Conservation (phyloP, 345 rosid genomes). For the Dipteronia sinensis region DNA sequence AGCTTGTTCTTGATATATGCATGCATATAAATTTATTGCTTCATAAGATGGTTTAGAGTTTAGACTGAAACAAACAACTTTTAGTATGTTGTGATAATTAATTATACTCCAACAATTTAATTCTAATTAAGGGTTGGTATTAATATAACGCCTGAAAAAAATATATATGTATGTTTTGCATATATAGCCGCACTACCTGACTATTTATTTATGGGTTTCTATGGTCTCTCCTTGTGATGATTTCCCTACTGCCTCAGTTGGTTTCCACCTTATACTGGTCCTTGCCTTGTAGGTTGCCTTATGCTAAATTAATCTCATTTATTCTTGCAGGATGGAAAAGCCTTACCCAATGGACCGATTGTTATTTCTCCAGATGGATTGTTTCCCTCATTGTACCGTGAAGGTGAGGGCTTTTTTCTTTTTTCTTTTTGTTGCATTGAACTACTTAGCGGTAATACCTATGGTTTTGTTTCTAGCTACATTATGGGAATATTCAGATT, state of each 20-base stretch:
- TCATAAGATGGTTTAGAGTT: neutral
- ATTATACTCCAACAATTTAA: neutral
- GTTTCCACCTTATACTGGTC: slow-evolving; percentile 1
- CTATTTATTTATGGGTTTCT: neutral
- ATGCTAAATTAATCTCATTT: slow-evolving; percentile 12
- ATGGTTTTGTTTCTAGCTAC: neutral
- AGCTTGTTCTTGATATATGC: neutral
- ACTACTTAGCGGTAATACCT: neutral
- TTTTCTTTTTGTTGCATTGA: neutral
- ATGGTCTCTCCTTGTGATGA: neutral
- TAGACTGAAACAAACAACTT: slow-evolving; percentile 6
- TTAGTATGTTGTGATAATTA: neutral
- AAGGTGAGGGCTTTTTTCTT: slow-evolving; percentile 48
- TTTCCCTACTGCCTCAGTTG: neutral
- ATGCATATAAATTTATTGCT: too few species aligned
- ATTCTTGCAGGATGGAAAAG: slow-evolving; percentile 75
- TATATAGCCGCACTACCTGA: neutral
- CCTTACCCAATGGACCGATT: slow-evolving; percentile 85
- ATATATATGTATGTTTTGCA: too few species aligned
- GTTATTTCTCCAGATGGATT: slow-evolving; percentile 92
- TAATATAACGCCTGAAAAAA: neutral
- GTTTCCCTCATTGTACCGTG: slow-evolving; percentile 87
- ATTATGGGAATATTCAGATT: neutral
- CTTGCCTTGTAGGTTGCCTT: neutral
- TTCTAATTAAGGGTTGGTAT: slow-evolving; percentile 1